A percentile compares a stretch with the other conserved stretches of the same genome.
Conservation (phyloP, 306 rosid genomes). For the Prunus armeniaca region DNA sequence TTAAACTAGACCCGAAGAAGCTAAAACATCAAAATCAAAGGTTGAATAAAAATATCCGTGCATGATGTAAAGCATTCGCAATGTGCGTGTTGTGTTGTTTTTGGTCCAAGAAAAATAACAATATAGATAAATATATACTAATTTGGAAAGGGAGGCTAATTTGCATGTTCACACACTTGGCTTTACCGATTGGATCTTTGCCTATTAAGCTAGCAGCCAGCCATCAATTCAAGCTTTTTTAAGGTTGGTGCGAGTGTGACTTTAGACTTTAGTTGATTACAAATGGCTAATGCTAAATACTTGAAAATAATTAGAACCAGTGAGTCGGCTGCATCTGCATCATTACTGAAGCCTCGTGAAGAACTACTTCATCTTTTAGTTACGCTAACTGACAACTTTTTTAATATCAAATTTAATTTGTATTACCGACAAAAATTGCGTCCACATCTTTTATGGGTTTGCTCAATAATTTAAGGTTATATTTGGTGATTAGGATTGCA, state of each 20-base stretch:
- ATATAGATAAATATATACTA: too few species aligned
- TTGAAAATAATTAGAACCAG: background rate
- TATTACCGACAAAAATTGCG: background rate
- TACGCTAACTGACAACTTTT: background rate
- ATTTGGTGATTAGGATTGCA: too few species aligned
- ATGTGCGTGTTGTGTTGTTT: background rate
- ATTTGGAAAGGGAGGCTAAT: background rate
- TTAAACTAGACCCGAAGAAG: background rate
- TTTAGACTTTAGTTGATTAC: background rate
- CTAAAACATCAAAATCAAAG: constrained; percentile 10
- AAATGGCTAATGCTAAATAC: background rate
- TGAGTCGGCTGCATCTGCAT: background rate
- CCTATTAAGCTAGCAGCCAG: background rate
- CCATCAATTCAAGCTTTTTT: background rate
- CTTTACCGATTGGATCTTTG: background rate
- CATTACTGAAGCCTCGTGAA: background rate
- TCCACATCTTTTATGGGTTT: background rate
- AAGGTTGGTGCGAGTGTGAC: background rate
- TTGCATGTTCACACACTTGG: constrained; percentile 2
- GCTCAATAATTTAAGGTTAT: too few species aligned
- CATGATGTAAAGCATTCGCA: constrained; percentile 5
- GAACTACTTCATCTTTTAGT: background rate
- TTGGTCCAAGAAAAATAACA: background rate
- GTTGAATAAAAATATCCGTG: background rate
- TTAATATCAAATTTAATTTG: background rate